These are phyloP conservation scores for Annulohypoxylon stygium DNA, from an alignment of 495 filamentous ascomycete genomes.

Conservation along the genomic window DNA sequence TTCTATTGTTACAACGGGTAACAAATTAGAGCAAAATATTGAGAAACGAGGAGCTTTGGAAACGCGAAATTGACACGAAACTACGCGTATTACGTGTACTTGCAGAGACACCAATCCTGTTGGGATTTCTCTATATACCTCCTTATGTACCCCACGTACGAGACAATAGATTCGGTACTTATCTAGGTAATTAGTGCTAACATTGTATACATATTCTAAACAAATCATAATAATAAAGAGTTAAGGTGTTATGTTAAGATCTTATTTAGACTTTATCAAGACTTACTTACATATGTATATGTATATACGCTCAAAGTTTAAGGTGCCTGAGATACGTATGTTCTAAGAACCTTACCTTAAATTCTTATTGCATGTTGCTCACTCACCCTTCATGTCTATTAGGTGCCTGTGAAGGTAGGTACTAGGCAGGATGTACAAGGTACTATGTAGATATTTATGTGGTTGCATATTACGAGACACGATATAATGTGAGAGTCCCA, in stretches of 20 bases:
- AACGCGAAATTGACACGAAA: slow-evolving; percentile 49
- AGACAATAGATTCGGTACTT: too few relatives aligned
- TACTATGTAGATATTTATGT: background rate
- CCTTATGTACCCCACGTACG: too few relatives aligned
- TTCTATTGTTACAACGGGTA: too few relatives aligned
- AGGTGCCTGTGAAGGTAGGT: too few relatives aligned
- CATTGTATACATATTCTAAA: too few relatives aligned
- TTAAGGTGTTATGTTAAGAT: too few relatives aligned
- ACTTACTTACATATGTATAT: too few relatives aligned
- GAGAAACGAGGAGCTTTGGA: background rate
- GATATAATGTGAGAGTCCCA: background rate
- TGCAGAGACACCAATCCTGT: slow-evolving; percentile 5
- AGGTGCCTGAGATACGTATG: background rate
- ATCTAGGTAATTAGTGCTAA: too few relatives aligned
- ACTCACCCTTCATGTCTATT: background rate
- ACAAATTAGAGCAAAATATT: too few relatives aligned
- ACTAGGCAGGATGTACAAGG: background rate
- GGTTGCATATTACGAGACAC: background rate
- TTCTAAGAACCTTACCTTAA: slow-evolving; percentile 9
- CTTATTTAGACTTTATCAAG: too few relatives aligned
- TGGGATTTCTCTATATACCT: background rate
- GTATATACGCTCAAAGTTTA: too few relatives aligned
- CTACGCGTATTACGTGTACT: slow-evolving; percentile 38
- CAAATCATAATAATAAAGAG: too few relatives aligned
- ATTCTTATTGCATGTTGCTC: background rate